Evolutionary conservation across 208 protist genomes (phyloP), one percentile per base, ranked within the genome.

Genomic region (Phytomonas sp.): DNA sequence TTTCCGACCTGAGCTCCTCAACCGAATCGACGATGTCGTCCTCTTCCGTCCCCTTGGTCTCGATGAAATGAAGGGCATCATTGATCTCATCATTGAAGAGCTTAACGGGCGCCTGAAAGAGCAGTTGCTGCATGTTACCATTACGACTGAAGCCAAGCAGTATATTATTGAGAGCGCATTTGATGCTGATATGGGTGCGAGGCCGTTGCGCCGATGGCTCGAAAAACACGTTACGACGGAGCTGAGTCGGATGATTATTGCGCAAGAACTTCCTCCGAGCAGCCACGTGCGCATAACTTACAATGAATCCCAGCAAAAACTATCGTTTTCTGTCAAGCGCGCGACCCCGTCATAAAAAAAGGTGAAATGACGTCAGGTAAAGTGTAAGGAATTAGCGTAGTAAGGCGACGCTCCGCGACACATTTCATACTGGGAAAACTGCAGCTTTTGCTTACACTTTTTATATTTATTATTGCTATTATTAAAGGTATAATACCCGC

Each of bases 1-100:
- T 60, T 98, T 99, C 83, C 71, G 87, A 5, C 98, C 98, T 8
- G 98, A 99, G 82, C 99, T 99, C 71, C 85, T 99, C 51, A 99
- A 99, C 86, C 93, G 98, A 31, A 75, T 99, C 2, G 98, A 99
- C 79, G 97, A 99, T 69, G 98, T 99, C 32, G 76, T 99, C 20
- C 83, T 99, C 61, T 99, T 99, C 83, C 96, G 92, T 75, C 91
- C 87, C 33, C 87, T 99, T 13, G 73, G 73, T 15, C 72, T 83
- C 29, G 65, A 72, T 0, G 82, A 98, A 70, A 92, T 98, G 36
- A 70, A 80, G 15, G 70, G 81, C 33, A 98, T 99, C 68, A 86
- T 99, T 32, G 76, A 93, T 9, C 66, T 99, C 4, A 89, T 98
- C 72, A 77, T 99, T 37, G 70, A 78, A 40, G 81, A 93, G 67